These are phyloP conservation scores for Cyberlindnera mrakii DNA, from an alignment of 805 yeast genomes.

Conservation along the genomic window DNA sequence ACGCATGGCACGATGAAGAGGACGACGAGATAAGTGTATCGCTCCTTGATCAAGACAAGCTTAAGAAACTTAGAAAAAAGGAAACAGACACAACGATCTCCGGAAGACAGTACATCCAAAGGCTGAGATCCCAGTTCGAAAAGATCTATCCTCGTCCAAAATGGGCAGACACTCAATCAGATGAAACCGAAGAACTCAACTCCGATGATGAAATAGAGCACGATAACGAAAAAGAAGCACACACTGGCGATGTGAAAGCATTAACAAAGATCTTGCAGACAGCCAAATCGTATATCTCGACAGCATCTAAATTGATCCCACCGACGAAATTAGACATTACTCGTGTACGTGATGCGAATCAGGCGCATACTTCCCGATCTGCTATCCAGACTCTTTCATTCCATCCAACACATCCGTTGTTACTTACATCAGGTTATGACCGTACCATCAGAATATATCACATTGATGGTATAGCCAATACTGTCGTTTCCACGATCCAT, in stretches of 20 bases:
- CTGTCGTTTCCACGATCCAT: slow-evolving; percentile 75
- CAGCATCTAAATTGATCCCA: slow-evolving; percentile 52
- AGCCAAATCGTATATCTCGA: slow-evolving; percentile 34
- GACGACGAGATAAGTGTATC: slow-evolving; percentile 71
- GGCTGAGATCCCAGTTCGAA: slow-evolving; percentile 68
- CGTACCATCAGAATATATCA: slow-evolving; percentile 81
- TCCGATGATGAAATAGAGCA: slow-evolving; percentile 22
- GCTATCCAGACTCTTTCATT: slow-evolving; percentile 83
- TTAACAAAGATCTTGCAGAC: slow-evolving; percentile 31
- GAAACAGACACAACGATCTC: slow-evolving; percentile 46
- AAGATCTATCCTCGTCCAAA: slow-evolving; percentile 76
- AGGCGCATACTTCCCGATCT: slow-evolving; percentile 58
- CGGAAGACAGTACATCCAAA: slow-evolving; percentile 54
- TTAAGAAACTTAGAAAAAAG: slow-evolving; percentile 64
- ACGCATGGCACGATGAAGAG: slow-evolving; percentile 87
- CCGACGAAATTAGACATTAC: slow-evolving; percentile 66
- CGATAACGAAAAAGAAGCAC: slow-evolving; percentile 26
- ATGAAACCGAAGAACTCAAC: slow-evolving; percentile 22
- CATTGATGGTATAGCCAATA: slow-evolving; percentile 81
- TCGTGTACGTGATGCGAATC: slow-evolving; percentile 85
- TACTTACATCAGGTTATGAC: slow-evolving; percentile 91
- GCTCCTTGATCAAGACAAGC: slow-evolving; percentile 48
- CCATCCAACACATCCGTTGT: slow-evolving; percentile 78
- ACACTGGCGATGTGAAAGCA: slow-evolving; percentile 36
- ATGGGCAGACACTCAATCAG: slow-evolving; percentile 51